These are phyloP conservation scores for Lentinus tigrinus DNA, from an alignment of 768 basidiomycete species.

Conservation along the genomic window DNA sequence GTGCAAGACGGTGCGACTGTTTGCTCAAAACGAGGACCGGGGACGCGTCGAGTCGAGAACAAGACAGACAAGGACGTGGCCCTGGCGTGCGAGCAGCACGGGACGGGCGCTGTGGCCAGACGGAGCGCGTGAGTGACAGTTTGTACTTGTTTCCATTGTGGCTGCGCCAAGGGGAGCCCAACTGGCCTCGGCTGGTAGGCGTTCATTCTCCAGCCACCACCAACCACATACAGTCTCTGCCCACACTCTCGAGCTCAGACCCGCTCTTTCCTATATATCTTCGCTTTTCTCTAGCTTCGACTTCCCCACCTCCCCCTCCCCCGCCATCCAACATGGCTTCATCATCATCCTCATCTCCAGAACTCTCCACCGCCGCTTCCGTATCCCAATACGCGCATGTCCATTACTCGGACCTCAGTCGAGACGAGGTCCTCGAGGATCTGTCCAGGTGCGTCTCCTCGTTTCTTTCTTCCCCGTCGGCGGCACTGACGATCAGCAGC, in stretches of 20 bases:
- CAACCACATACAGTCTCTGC: constrained; percentile 13
- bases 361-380: constrained; percentile 53
- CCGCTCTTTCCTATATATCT: constrained; percentile 18
- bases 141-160: constrained; percentile 17
- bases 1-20: neutral
- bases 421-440: constrained; percentile 88
- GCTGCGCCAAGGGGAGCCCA: constrained; percentile 11
- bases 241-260: constrained; percentile 15
- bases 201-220: constrained; percentile 20
- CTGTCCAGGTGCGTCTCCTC: constrained; percentile 65
- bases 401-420: constrained; percentile 59
- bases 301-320: constrained; percentile 5
- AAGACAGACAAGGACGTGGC: constrained; percentile 7
- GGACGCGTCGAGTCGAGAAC: neutral
- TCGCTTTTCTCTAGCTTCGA: constrained; percentile 29
- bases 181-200: constrained; percentile 12
- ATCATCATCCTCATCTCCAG: constrained; percentile 77
- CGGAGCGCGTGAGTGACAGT: neutral
- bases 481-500: constrained; percentile 37
- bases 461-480: constrained; percentile 17
- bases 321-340: constrained; percentile 55
- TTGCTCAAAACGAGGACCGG: too few species aligned
- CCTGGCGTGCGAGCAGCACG: constrained; percentile 13
- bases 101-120: neutral
- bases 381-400: constrained; percentile 45